Percentiles rank a stretch among this genome's conserved stretches.
Conservation (phyloP, 805 yeast genomes). For the Cyberlindnera mrakii region DNA sequence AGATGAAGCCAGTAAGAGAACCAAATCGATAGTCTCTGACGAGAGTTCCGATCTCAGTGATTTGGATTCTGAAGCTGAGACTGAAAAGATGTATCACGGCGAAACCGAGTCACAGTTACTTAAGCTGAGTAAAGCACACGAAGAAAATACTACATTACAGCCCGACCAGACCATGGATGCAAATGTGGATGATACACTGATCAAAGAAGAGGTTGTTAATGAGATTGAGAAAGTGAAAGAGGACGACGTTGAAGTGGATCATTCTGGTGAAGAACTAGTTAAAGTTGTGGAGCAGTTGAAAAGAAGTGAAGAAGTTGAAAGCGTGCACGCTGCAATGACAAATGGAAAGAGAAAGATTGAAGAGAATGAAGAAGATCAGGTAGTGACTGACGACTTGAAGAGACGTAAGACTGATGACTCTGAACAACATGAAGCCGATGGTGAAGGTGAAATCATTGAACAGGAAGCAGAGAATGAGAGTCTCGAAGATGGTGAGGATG, state of each 20-base stretch:
- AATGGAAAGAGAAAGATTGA: slow-evolving; percentile 13
- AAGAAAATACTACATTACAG: slow-evolving; percentile 14
- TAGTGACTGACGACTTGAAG: slow-evolving; percentile 15
- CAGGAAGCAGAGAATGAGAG: slow-evolving; percentile 14
- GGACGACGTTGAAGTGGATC: slow-evolving; percentile 17
- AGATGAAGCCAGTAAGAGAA: slow-evolving; percentile 6
- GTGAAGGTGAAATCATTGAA: slow-evolving; percentile 14
- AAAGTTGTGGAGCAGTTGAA: slow-evolving; percentile 15
- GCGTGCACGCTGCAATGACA: slow-evolving; percentile 7
- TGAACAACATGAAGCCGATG: slow-evolving; percentile 10
- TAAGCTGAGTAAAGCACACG: slow-evolving; percentile 28
- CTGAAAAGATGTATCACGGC: slow-evolving; percentile 69
- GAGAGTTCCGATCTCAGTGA: slow-evolving; percentile 46
- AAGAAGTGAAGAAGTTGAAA: slow-evolving; percentile 4
- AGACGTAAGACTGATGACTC: background rate
- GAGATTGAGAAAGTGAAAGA: slow-evolving; percentile 17
- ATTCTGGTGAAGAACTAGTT: slow-evolving; percentile 19
- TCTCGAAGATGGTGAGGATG: slow-evolving; percentile 18
- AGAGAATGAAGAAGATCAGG: slow-evolving; percentile 18
- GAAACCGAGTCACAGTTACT: slow-evolving; percentile 31
- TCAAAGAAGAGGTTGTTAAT: slow-evolving; percentile 19
- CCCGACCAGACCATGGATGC: slow-evolving; percentile 3
- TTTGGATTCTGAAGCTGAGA: slow-evolving; percentile 81
- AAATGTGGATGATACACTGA: slow-evolving; percentile 15
- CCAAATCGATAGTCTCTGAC: slow-evolving; percentile 21